phyloP scores from a whole-genome alignment of 305 asterid genomes.

The Fraxinus platypoda region DNA sequence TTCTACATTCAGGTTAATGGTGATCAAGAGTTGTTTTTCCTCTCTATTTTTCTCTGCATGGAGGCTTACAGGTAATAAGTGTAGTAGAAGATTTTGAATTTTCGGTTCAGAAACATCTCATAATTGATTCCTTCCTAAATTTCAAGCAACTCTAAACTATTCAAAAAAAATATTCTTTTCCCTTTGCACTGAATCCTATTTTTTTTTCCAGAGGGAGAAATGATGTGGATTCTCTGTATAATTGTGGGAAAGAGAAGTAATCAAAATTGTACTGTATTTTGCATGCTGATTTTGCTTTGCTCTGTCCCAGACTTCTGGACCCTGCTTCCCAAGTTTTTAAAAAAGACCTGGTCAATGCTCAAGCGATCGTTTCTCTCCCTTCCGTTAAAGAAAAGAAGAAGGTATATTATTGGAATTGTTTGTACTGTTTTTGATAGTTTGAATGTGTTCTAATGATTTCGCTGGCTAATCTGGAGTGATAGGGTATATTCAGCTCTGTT shows the following conservation, averaged over 20 bases:
- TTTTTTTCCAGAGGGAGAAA: background rate
- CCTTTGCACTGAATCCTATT: background rate
- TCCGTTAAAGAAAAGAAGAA: constrained; percentile 74
- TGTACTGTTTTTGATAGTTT: constrained; percentile 1
- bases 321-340: constrained; percentile 49
- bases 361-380: constrained; percentile 40
- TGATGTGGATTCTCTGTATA: background rate
- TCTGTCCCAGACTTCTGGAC: constrained; percentile 53
- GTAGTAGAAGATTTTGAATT: background rate
- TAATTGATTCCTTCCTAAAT: background rate
- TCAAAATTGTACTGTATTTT: constrained; percentile 3
- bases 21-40: constrained; percentile 67
- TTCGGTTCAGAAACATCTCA: background rate
- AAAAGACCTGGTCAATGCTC: constrained; percentile 45
- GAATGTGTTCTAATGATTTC: background rate
- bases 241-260: background rate
- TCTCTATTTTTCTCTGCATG: constrained; percentile 58
- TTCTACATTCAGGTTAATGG: constrained; percentile 59
- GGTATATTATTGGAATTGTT: constrained; percentile 35
- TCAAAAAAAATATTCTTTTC: background rate
- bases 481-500: constrained; percentile 77
- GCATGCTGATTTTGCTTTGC: constrained; percentile 14
- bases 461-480: constrained; percentile 17
- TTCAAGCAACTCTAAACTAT: background rate
- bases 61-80: constrained; percentile 64